These are phyloP conservation scores for Diaporthe capsici DNA, from an alignment of 2,329 filamentous ascomycete genomes.

Conservation along the genomic window DNA sequence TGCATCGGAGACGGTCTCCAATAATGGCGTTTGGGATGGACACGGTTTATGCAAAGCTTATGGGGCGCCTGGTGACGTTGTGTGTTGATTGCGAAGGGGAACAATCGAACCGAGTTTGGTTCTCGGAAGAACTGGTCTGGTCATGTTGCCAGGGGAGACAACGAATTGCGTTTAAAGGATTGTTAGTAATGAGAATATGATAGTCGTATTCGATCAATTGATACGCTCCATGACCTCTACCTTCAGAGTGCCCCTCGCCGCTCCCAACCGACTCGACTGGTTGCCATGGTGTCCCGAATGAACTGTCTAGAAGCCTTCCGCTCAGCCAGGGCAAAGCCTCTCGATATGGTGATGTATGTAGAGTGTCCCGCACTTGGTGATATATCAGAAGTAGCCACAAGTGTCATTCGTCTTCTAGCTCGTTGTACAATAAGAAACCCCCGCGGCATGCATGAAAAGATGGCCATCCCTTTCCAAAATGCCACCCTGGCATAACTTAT, in stretches of 20 bases:
- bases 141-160: neutral
- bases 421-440: neutral
- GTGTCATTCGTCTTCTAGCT: neutral
- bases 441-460: neutral
- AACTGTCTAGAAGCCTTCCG: too few species aligned
- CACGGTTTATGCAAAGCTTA: neutral
- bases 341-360: neutral
- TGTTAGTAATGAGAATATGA: neutral
- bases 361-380: neutral
- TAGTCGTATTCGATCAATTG: neutral
- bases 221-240: neutral
- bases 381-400: neutral
- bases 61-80: neutral
- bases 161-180: neutral
- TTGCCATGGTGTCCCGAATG: neutral
- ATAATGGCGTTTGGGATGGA: constrained; percentile 22
- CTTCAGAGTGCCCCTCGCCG: neutral
- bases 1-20: constrained; percentile 30
- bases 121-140: neutral
- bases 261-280: neutral
- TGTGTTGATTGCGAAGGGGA: neutral
- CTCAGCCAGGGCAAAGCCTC: neutral
- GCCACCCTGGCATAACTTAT: neutral
- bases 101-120: neutral
- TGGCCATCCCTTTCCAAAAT: neutral